These are phyloP conservation scores for Coemansia sp. DNA, from an alignment of 192 early-diverging fungal genomes.

Conservation along the genomic window DNA sequence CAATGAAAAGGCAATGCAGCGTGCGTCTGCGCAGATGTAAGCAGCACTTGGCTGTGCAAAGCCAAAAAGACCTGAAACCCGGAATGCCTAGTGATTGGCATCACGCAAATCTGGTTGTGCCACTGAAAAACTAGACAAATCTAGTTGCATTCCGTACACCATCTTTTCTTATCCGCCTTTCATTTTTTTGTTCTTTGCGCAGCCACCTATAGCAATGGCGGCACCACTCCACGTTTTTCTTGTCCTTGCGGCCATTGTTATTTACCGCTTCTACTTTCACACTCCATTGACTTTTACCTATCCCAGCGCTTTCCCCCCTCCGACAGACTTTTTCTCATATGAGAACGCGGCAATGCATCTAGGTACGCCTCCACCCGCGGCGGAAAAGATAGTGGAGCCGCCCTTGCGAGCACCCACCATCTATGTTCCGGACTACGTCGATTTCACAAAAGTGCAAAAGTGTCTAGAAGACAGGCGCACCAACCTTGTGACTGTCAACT, in stretches of 20 bases:
- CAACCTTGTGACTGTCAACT: not conserved
- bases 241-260: not conserved
- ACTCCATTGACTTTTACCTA: not conserved
- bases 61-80: not conserved
- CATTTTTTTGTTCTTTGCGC: slow-evolving; percentile 1
- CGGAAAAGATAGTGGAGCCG: not conserved
- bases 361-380: not conserved
- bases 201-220: not conserved
- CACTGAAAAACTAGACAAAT: too few relatives aligned
- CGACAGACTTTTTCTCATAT: not conserved
- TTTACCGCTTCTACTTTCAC: not conserved
- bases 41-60: not conserved
- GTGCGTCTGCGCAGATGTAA: not conserved
- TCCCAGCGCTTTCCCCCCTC: not conserved
- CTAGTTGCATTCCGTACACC: too few relatives aligned
- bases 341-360: not conserved
- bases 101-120: too few relatives aligned
- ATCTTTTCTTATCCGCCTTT: not conserved
- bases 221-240: not conserved
- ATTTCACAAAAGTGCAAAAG: not conserved
- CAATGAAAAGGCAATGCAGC: not conserved
- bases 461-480: not conserved
- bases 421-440: slow-evolving; percentile 2
- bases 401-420: not conserved
- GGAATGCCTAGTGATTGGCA: not conserved